Evolutionary conservation across 75 land plant genomes (phyloP).

Genomic region (Selaginella tamariscina): DNA sequence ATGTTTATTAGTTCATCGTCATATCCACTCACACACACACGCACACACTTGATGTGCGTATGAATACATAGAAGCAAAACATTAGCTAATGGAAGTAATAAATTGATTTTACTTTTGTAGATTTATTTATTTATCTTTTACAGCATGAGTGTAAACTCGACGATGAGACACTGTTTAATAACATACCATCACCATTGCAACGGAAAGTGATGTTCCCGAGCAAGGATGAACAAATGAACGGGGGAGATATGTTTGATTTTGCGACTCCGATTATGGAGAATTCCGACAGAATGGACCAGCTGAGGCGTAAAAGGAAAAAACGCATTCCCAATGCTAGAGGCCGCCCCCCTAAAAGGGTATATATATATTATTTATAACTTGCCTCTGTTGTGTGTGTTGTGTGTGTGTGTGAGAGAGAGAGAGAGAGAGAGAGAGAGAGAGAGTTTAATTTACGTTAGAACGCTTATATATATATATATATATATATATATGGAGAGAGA

Average conservation of each 20-base stretch:
- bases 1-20: too few species aligned
- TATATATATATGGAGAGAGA: too few species aligned
- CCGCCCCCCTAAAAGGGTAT: conserved; percentile 25
- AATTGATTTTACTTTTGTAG: not conserved
- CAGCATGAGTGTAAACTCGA: not conserved
- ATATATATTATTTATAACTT: not conserved
- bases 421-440: too few species aligned
- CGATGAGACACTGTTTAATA: not conserved
- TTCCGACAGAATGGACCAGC: conserved; percentile 16
- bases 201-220: conserved; percentile 8
- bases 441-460: too few species aligned
- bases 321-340: conserved; percentile 17
- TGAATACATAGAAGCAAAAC: too few species aligned
- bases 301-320: conserved; percentile 17
- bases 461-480: too few species aligned
- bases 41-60: too few species aligned
- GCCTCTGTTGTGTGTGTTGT: conserved; percentile 25
- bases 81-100: too few species aligned
- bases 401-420: too few species aligned
- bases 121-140: conserved; percentile 15
- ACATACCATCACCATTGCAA: not conserved
- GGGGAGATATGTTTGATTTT: not conserved
- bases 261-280: conserved; percentile 10
- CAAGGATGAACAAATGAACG: conserved; percentile 21
- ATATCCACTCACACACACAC: too few species aligned